phyloP scores from a whole-genome alignment of 257 asterid species.

The Solanum tarijense region DNA sequence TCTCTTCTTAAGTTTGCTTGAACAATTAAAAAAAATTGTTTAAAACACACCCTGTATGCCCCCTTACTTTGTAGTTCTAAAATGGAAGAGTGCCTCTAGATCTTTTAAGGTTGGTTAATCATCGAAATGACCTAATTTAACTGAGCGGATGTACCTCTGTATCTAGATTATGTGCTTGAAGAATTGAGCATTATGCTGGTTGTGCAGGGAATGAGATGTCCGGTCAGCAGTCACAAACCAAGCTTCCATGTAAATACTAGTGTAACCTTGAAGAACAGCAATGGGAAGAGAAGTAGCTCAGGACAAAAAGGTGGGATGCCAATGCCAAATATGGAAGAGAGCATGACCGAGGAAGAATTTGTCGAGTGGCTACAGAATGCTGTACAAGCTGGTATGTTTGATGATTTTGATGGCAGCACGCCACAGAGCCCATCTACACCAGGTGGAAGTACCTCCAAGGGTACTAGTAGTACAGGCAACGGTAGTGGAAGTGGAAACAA shows the following conservation, averaged over 20 bases:
- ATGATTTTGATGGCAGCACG: constrained; percentile 26
- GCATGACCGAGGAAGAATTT: constrained; percentile 83
- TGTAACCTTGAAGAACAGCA: constrained; percentile 40
- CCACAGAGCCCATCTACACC: constrained; percentile 30
- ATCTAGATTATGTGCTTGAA: neutral
- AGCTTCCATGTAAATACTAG: constrained; percentile 81
- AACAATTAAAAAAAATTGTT: neutral
- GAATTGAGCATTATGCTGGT: neutral
- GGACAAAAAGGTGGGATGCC: constrained; percentile 56
- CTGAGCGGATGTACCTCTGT: neutral
- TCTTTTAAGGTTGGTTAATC: neutral
- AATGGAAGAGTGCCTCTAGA: constrained; percentile 1
- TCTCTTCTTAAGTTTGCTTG: neutral
- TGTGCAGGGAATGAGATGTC: constrained; percentile 83
- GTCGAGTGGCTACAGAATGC: constrained; percentile 83
- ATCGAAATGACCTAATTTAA: neutral
- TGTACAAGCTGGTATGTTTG: constrained; percentile 59
- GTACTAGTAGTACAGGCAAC: constrained; percentile 17
- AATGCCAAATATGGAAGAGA: constrained; percentile 49
- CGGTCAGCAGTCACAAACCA: constrained; percentile 80
- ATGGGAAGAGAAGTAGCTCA: constrained; percentile 37
- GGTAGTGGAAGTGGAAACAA: constrained; percentile 30
- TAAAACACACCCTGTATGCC: neutral
- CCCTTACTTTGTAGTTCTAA: neutral
- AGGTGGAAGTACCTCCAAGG: constrained; percentile 28